Conservation (phyloP, 805 yeast genomes). For the Vanderwaltozyma yarrowii region DNA sequence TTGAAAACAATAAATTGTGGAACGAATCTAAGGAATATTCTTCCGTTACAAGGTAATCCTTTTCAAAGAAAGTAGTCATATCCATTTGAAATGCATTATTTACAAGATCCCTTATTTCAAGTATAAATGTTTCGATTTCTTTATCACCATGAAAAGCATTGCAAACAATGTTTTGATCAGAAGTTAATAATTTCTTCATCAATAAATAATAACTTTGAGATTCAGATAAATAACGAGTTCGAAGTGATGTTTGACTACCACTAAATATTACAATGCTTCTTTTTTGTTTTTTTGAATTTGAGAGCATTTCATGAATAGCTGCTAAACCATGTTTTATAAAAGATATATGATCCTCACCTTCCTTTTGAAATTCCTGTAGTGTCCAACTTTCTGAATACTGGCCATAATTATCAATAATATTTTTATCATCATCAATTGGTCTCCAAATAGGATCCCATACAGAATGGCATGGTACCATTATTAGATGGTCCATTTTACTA, state of each 20-base stretch:
- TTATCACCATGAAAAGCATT: slow-evolving; percentile 1
- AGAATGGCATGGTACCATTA: slow-evolving; percentile 54
- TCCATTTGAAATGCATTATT: slow-evolving; percentile 1
- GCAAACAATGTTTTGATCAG: not conserved
- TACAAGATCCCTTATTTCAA: not conserved
- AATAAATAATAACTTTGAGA: slow-evolving; percentile 46
- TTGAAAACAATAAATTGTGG: slow-evolving; percentile 60
- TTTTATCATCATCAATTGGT: not conserved
- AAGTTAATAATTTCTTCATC: slow-evolving; percentile 27
- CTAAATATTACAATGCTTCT: slow-evolving; percentile 36
- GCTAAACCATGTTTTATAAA: slow-evolving; percentile 50
- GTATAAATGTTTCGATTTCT: slow-evolving; percentile 6
- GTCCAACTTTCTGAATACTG: slow-evolving; percentile 46
- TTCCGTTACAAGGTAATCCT: slow-evolving; percentile 37
- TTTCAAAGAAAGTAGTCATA: slow-evolving; percentile 9
- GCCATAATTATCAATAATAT: slow-evolving; percentile 35
- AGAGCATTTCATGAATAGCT: slow-evolving; percentile 32
- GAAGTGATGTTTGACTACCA: slow-evolving; percentile 65
- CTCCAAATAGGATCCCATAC: slow-evolving; percentile 35
- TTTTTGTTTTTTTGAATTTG: slow-evolving; percentile 11
- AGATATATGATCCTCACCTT: slow-evolving; percentile 57
- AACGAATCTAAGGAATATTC: slow-evolving; percentile 73
- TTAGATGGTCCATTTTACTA: slow-evolving; percentile 19
- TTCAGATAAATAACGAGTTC: slow-evolving; percentile 49
- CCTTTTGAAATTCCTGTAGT: slow-evolving; percentile 55